These are phyloP conservation scores for Magnolia kwangsiensis DNA, from an alignment of 164 flowering plant species.

Conservation along the genomic window DNA sequence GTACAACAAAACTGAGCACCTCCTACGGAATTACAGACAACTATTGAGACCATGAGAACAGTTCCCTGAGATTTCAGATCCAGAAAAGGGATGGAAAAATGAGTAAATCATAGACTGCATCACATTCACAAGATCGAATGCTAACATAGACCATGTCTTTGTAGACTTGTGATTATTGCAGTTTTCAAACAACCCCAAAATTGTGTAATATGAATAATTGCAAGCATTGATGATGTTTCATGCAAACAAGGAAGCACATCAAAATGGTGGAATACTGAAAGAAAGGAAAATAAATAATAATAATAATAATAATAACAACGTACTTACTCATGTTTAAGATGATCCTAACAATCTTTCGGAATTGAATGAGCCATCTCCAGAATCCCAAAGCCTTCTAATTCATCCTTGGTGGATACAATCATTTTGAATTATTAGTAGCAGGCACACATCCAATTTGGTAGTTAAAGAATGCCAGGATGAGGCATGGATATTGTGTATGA, in stretches of 20 bases:
- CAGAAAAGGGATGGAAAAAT: neutral
- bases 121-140: neutral
- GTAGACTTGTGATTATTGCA: neutral
- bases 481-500: neutral
- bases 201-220: neutral
- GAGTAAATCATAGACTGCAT: neutral
- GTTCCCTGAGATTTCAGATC: neutral
- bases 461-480: no score
- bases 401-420: no score
- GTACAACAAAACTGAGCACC: no score
- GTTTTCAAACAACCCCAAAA: neutral
- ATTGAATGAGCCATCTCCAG: neutral
- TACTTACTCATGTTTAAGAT: slow-evolving; percentile 3
- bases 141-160: neutral
- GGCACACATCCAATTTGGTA: no score
- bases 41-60: neutral
- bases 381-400: neutral
- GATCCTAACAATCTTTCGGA: neutral
- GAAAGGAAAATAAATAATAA: neutral
- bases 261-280: neutral
- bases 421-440: no score
- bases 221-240: neutral
- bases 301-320: slow-evolving; percentile 3
- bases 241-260: neutral
- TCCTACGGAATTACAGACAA: no score